phyloP scores from a whole-genome alignment of 495 filamentous ascomycete species.

The Aspergillus incahuasiensis region DNA sequence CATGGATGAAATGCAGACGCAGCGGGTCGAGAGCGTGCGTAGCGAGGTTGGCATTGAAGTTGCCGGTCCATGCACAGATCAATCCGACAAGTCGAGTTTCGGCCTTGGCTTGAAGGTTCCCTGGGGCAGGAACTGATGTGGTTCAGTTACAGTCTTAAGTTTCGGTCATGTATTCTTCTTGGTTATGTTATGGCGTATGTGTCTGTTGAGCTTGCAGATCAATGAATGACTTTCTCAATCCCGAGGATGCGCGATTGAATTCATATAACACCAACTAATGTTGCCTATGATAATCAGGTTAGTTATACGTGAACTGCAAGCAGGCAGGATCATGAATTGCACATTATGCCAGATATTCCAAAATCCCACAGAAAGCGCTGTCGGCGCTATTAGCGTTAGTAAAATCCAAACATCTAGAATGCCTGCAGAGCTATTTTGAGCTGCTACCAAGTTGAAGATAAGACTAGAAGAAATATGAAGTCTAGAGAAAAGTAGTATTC shows the following conservation, averaged over 20 bases:
- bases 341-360: background rate
- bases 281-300: too few relatives aligned
- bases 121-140: background rate
- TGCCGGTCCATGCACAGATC: background rate
- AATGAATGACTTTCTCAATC: too few relatives aligned
- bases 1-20: constrained; percentile 14
- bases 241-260: too few relatives aligned
- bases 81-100: constrained; percentile 1
- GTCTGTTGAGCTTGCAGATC: background rate
- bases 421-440: background rate
- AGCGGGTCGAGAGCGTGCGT: background rate
- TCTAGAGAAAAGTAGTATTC: constrained; percentile 23
- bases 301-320: too few relatives aligned
- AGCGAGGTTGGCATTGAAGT: background rate
- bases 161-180: too few relatives aligned
- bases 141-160: background rate
- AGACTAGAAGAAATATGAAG: background rate
- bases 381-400: background rate
- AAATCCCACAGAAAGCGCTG: background rate
- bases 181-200: background rate
- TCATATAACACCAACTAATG: too few relatives aligned
- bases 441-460: background rate
- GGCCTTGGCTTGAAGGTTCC: constrained; percentile 3
- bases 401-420: background rate
- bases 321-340: too few relatives aligned